phyloP scores from a whole-genome alignment of 495 filamentous ascomycete species.

The Penicillium longicatenatum region DNA sequence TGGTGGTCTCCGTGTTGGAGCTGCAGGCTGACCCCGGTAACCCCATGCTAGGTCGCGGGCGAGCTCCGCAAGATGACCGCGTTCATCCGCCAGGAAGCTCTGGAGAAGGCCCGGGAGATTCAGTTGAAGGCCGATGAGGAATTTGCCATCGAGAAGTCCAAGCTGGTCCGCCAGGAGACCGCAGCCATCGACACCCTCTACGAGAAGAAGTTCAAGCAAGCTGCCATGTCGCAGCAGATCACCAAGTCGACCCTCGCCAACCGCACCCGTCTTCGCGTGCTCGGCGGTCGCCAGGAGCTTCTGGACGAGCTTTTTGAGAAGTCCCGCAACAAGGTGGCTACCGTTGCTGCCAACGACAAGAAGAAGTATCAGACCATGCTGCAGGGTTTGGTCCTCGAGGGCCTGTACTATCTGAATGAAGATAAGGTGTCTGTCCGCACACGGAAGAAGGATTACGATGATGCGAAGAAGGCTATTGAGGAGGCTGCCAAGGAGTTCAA shows the following conservation, averaged over 20 bases:
- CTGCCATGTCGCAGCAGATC: slow-evolving; percentile 96
- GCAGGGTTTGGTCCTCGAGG: slow-evolving; percentile 84
- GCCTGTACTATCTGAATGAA: slow-evolving; percentile 85
- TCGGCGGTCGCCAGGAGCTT: slow-evolving; percentile 82
- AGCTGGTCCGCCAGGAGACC: slow-evolving; percentile 94
- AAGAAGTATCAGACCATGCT: slow-evolving; percentile 72
- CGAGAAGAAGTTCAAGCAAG: slow-evolving; percentile 98
- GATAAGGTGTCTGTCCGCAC: slow-evolving; percentile 68
- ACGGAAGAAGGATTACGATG: slow-evolving; percentile 75
- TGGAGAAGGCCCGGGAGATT: slow-evolving; percentile 96
- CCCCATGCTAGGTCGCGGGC: slow-evolving; percentile 67
- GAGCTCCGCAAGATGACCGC: slow-evolving; percentile 99
- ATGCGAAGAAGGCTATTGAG: slow-evolving; percentile 72
- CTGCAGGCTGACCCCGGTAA: slow-evolving; percentile 18
- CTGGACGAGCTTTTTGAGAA: slow-evolving; percentile 89
- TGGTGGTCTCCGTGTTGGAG: neutral
- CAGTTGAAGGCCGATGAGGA: slow-evolving; percentile 97
- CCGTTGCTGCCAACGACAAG: slow-evolving; percentile 63
- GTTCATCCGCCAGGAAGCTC: slow-evolving; percentile 98
- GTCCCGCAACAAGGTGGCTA: slow-evolving; percentile 65
- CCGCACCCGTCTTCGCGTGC: slow-evolving; percentile 86
- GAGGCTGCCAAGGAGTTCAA: slow-evolving; percentile 80
- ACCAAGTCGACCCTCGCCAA: slow-evolving; percentile 91
- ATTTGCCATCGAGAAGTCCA: slow-evolving; percentile 96
- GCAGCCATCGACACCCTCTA: slow-evolving; percentile 87